phyloP scores from a whole-genome alignment of 768 basidiomycete genomes.

The Rhizopogon salebrosus region DNA sequence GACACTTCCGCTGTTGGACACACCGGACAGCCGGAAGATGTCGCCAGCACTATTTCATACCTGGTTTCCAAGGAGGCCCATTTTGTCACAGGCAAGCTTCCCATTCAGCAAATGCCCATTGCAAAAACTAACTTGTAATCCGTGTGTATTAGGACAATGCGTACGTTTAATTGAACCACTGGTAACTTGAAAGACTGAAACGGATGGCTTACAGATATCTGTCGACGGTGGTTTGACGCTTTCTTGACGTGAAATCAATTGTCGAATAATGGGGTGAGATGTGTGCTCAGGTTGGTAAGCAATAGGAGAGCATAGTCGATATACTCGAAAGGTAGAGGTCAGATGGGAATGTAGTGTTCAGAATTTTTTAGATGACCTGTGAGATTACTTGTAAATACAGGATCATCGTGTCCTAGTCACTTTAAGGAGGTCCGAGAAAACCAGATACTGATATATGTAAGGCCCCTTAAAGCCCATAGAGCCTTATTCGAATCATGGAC shows the following conservation, averaged over 20 bases:
- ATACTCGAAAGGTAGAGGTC: no score
- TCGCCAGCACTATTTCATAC: conserved; percentile 33
- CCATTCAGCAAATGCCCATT: not conserved
- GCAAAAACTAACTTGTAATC: not conserved
- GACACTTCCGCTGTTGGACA: conserved; percentile 6
- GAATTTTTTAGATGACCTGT: no score
- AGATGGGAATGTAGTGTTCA: no score
- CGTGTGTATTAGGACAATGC: conserved; percentile 15
- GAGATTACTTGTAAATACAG: no score
- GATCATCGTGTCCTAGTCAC: no score
- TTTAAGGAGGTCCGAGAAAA: no score
- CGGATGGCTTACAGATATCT: conserved; percentile 8
- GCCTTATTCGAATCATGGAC: no score
- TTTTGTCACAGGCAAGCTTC: conserved; percentile 29
- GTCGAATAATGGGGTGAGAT: no score
- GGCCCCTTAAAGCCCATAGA: no score
- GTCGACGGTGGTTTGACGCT: conserved; percentile 13
- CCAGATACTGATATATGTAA: no score
- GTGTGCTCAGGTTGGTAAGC: no score
- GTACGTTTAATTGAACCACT: conserved; percentile 7
- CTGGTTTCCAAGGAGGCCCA: conserved; percentile 31
- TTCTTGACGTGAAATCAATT: conserved; percentile 4
- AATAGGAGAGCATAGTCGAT: no score
- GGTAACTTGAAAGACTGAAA: not conserved
- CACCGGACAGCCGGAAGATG: conserved; percentile 25